phyloP scores from a whole-genome alignment of 2,329 filamentous ascomycete species.

The Diplodia corticola region DNA sequence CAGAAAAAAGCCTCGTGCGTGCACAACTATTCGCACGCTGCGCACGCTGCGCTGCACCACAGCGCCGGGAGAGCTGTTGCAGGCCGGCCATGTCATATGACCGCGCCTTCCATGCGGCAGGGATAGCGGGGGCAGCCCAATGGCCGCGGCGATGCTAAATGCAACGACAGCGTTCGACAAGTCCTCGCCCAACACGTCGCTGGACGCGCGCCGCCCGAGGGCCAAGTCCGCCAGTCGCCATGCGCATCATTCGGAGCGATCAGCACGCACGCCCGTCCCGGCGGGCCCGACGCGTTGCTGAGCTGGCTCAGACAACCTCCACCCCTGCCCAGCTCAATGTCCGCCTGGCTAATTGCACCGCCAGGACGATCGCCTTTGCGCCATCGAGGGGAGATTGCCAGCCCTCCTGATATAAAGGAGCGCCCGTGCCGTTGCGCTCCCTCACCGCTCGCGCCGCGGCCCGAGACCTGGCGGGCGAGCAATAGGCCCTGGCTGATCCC shows the following conservation, averaged over 20 bases:
- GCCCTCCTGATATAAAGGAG: conserved; percentile 16
- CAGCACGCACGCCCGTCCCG: conserved; percentile 19
- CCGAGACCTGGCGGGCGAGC: not conserved
- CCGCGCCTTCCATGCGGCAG: conserved; percentile 31
- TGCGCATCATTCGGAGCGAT: conserved; percentile 22
- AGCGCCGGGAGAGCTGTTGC: conserved; percentile 6
- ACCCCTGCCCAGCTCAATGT: not conserved
- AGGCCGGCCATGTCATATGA: conserved; percentile 29
- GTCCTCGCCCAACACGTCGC: conserved; percentile 22
- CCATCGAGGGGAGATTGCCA: conserved; percentile 20
- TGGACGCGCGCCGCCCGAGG: conserved; percentile 8
- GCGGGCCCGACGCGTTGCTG: conserved; percentile 14
- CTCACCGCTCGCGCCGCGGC: conserved; percentile 20
- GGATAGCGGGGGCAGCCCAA: conserved; percentile 25
- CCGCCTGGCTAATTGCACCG: conserved; percentile 12
- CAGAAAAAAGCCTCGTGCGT: conserved; percentile 17
- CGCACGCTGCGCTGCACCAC: not conserved
- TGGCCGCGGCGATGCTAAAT: conserved; percentile 23
- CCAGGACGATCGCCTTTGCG: conserved; percentile 15
- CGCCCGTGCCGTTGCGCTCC: conserved; percentile 5
- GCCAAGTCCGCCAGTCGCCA: conserved; percentile 17
- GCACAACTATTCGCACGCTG: conserved; percentile 8
- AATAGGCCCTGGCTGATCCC: conserved; percentile 4
- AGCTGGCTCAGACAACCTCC: not conserved
- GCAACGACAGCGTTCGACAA: conserved; percentile 23